A percentile compares a stretch with the other conserved stretches of the same genome.
These are phyloP conservation scores for Mikania micrantha DNA, from an alignment of 129 eudicot species.

Conservation along the genomic window DNA sequence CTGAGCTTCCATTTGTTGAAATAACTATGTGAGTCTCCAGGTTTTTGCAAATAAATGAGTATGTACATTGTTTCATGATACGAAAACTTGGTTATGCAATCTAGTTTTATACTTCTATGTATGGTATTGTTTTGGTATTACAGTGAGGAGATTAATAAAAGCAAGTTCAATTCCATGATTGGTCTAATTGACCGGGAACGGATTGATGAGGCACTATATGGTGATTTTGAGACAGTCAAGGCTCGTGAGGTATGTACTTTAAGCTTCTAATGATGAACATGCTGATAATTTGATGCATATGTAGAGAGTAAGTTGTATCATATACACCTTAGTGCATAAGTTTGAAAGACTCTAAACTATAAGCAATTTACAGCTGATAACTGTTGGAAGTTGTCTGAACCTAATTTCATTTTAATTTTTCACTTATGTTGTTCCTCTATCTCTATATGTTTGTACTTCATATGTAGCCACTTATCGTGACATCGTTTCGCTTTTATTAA, in stretches of 20 bases:
- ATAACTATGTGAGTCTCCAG: slow-evolving; percentile 64
- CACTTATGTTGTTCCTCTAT: too few species aligned
- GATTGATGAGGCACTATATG: slow-evolving; percentile 80
- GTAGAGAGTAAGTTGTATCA: background rate
- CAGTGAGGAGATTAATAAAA: slow-evolving; percentile 91
- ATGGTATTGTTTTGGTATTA: slow-evolving; percentile 14
- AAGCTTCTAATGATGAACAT: background rate
- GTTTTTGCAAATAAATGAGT: background rate
- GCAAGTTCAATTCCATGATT: slow-evolving; percentile 87
- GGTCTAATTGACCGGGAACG: slow-evolving; percentile 92
- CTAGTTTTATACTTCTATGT: background rate
- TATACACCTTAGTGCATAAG: background rate
- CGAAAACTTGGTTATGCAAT: background rate
- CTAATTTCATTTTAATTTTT: background rate
- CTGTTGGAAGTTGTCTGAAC: slow-evolving; percentile 5
- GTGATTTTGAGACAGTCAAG: slow-evolving; percentile 85
- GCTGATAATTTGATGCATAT: slow-evolving; percentile 10
- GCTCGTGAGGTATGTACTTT: slow-evolving; percentile 84
- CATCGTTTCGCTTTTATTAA: too few species aligned
- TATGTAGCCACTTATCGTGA: too few species aligned
- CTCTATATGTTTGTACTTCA: too few species aligned
- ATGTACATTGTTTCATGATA: background rate
- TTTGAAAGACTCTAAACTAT: background rate
- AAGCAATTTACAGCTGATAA: background rate
- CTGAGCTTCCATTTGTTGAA: slow-evolving; percentile 88